Evolutionary conservation across 371 early-diverging fungal species (phyloP).

Genomic region (Syncephalastrum contaminatum): DNA sequence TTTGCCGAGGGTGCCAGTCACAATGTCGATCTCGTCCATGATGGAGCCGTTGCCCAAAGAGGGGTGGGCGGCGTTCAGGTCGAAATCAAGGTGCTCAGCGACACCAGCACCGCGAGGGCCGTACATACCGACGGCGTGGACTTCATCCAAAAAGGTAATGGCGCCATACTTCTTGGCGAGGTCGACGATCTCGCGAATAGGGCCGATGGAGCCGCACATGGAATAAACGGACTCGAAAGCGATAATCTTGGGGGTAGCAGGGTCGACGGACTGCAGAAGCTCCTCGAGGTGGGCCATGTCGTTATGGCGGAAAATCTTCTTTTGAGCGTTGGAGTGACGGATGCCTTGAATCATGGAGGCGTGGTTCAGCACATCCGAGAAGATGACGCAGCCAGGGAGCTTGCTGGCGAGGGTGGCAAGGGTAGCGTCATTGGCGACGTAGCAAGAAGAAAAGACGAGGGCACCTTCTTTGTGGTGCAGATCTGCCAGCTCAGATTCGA

Average conservation of each 20-base stretch:
- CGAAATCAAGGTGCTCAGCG: slow-evolving; percentile 91
- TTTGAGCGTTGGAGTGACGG: slow-evolving; percentile 86
- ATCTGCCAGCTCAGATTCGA: slow-evolving; percentile 90
- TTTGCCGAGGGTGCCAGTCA: slow-evolving; percentile 98
- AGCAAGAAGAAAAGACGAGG: slow-evolving; percentile 97
- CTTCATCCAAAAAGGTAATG: slow-evolving; percentile 97
- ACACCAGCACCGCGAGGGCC: slow-evolving; percentile 96
- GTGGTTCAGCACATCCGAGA: slow-evolving; percentile 94
- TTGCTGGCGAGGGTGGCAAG: slow-evolving; percentile 89
- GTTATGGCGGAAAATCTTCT: slow-evolving; percentile 95
- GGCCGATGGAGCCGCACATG: slow-evolving; percentile 98
- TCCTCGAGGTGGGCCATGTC: slow-evolving; percentile 89
- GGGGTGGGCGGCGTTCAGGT: slow-evolving; percentile 57
- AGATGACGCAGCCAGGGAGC: slow-evolving; percentile 92
- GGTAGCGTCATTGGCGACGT: slow-evolving; percentile 98
- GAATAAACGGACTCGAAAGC: slow-evolving; percentile 98
- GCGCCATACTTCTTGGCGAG: slow-evolving; percentile 97
- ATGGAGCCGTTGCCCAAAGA: slow-evolving; percentile 59
- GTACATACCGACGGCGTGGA: slow-evolving; percentile 99
- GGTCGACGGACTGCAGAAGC: slow-evolving; percentile 76
- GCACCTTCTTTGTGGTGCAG: slow-evolving; percentile 93
- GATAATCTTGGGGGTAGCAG: slow-evolving; percentile 90
- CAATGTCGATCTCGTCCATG: slow-evolving; percentile 93
- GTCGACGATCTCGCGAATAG: slow-evolving; percentile 88
- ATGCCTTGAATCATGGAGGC: slow-evolving; percentile 99